These are phyloP conservation scores for Carex pumila DNA, from an alignment of 176 grass and related monocot genomes.

Conservation along the genomic window DNA sequence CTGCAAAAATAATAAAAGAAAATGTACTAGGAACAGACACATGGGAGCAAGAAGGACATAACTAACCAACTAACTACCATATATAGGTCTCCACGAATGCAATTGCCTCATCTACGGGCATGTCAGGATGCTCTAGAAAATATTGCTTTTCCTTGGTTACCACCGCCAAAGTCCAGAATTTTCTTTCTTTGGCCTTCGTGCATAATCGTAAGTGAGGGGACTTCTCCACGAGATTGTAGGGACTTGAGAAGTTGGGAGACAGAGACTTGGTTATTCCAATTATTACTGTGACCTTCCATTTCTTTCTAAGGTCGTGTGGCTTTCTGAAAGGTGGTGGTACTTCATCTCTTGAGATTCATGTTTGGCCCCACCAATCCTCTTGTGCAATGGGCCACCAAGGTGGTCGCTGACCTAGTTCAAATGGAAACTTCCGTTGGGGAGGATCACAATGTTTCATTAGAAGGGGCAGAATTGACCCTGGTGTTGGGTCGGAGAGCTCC, in stretches of 20 bases:
- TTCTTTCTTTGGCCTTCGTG: constrained; percentile 73
- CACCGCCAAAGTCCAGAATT: constrained; percentile 57
- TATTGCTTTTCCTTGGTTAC: constrained; percentile 48
- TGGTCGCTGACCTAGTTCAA: constrained; percentile 45
- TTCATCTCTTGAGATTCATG: constrained; percentile 26
- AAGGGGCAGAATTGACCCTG: constrained; percentile 61
- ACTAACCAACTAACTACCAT: not conserved
- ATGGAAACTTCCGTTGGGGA: constrained; percentile 53
- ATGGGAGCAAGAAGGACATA: too few species aligned
- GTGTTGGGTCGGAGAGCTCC: constrained; percentile 12
- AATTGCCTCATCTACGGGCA: not conserved
- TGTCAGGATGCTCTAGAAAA: constrained; percentile 31
- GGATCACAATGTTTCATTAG: constrained; percentile 82
- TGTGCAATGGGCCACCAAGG: constrained; percentile 31
- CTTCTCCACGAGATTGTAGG: constrained; percentile 45
- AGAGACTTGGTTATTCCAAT: constrained; percentile 69
- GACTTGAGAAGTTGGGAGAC: constrained; percentile 60
- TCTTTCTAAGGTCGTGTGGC: constrained; percentile 80
- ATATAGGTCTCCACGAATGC: not conserved
- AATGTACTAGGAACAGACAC: too few species aligned
- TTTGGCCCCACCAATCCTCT: constrained; percentile 52
- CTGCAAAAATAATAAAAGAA: not conserved
- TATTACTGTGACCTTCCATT: constrained; percentile 82
- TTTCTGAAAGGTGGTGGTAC: constrained; percentile 68
- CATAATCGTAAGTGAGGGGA: constrained; percentile 47